Percentiles rank a stretch among this genome's conserved stretches.
phyloP scores from a whole-genome alignment of 176 grass and related monocot genomes.

The Typha latifolia region DNA sequence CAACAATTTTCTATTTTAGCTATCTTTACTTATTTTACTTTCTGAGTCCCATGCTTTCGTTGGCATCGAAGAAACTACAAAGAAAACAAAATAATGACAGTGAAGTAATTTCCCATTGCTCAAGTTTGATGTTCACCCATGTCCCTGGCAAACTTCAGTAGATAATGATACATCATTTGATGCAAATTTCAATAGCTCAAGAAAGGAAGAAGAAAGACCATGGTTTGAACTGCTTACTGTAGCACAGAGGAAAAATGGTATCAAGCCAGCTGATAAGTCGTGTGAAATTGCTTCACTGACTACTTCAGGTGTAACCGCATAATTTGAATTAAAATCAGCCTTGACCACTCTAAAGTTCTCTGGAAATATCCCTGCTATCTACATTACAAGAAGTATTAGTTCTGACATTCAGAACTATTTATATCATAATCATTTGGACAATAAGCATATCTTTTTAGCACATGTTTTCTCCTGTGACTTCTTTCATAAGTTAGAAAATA shows the following conservation, averaged over 20 bases:
- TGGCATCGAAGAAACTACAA: too few species aligned
- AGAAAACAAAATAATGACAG: too few species aligned
- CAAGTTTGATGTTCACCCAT: too few species aligned
- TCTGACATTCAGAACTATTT: neutral
- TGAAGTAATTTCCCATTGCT: too few species aligned
- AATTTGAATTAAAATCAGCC: constrained; percentile 29
- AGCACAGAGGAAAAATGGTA: constrained; percentile 68
- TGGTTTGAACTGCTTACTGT: constrained; percentile 40
- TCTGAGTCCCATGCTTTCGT: too few species aligned
- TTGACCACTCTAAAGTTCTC: constrained; percentile 53
- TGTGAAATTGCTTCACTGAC: constrained; percentile 29
- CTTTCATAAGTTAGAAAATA: too few species aligned
- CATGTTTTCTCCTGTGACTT: too few species aligned
- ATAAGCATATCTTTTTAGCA: neutral
- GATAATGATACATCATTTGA: too few species aligned
- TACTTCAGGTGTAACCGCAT: constrained; percentile 36
- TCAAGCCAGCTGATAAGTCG: constrained; percentile 48
- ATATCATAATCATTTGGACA: neutral
- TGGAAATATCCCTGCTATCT: constrained; percentile 72
- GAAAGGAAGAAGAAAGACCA: constrained; percentile 8
- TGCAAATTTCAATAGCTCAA: neutral
- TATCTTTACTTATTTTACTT: too few species aligned
- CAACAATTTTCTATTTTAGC: too few species aligned
- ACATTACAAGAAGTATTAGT: constrained; percentile 19
- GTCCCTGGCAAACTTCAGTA: too few species aligned